Conservation (phyloP, 768 basidiomycete genomes). For the Lentinula lateritia region DNA sequence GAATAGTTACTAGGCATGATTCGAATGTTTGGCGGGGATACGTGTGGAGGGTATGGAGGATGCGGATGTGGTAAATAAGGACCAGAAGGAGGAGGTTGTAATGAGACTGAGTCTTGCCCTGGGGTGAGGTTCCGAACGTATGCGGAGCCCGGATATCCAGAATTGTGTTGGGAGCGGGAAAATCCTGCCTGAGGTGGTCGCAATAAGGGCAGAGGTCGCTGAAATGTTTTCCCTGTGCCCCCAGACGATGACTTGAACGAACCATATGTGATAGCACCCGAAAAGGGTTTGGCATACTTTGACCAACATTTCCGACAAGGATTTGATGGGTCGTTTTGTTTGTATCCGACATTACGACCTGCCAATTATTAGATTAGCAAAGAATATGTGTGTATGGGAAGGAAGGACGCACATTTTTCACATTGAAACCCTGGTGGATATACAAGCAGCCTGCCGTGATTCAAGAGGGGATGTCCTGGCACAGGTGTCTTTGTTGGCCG, state of each 20-base stretch:
- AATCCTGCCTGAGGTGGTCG: slow-evolving; percentile 16
- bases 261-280: slow-evolving; percentile 54
- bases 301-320: slow-evolving; percentile 77
- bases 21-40: not conserved
- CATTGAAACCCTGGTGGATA: slow-evolving; percentile 65
- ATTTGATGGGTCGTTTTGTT: slow-evolving; percentile 55
- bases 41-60: slow-evolving; percentile 12
- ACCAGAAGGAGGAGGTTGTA: slow-evolving; percentile 10
- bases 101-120: slow-evolving; percentile 7
- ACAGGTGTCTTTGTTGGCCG: slow-evolving; percentile 59
- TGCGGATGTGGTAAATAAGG: slow-evolving; percentile 10
- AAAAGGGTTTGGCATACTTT: slow-evolving; percentile 57
- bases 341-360: slow-evolving; percentile 78
- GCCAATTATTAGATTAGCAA: not conserved
- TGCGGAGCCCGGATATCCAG: slow-evolving; percentile 10
- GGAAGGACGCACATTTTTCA: slow-evolving; percentile 51
- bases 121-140: slow-evolving; percentile 7
- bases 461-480: slow-evolving; percentile 64
- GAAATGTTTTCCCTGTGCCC: slow-evolving; percentile 21
- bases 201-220: slow-evolving; percentile 30
- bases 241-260: slow-evolving; percentile 17
- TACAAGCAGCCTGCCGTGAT: slow-evolving; percentile 56
- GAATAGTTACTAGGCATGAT: not conserved
- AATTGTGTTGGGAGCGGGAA: slow-evolving; percentile 2
- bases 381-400: slow-evolving; percentile 2